These are phyloP conservation scores for Akebia trifoliata DNA, from an alignment of 164 flowering plant species.

Conservation along the genomic window DNA sequence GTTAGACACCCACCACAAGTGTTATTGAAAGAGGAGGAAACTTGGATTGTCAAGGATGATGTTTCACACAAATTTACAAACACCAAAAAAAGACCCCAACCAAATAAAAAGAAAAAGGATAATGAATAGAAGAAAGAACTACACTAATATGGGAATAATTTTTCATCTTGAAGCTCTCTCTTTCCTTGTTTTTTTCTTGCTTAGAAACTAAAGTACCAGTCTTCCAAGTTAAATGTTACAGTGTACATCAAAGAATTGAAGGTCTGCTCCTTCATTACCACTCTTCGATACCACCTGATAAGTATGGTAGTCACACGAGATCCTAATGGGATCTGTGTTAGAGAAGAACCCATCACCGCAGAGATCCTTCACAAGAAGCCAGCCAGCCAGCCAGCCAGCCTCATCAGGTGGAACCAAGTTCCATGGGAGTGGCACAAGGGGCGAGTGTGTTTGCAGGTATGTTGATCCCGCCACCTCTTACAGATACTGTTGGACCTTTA, in stretches of 20 bases:
- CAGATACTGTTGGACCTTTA: constrained; percentile 37
- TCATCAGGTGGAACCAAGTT: constrained; percentile 31
- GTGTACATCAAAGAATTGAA: constrained; percentile 43
- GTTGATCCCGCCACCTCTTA: constrained; percentile 55
- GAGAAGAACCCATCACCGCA: too few species aligned
- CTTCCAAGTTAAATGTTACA: constrained; percentile 37
- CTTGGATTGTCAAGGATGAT: constrained; percentile 13
- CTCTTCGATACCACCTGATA: constrained; percentile 24
- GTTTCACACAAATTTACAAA: constrained; percentile 26
- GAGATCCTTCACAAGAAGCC: too few species aligned
- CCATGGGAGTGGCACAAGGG: constrained; percentile 44
- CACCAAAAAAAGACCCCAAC: background rate
- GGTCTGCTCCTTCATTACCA: constrained; percentile 18
- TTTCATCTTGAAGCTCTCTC: constrained; percentile 22
- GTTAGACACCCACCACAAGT: too few species aligned
- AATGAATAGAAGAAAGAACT: constrained; percentile 11
- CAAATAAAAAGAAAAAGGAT: background rate
- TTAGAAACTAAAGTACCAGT: constrained; percentile 28
- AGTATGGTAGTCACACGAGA: constrained; percentile 7
- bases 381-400: too few species aligned
- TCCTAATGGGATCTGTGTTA: background rate
- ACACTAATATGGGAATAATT: constrained; percentile 15
- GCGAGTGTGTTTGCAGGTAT: constrained; percentile 44
- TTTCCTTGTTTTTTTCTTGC: constrained; percentile 19
- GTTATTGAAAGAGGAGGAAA: background rate